phyloP scores from a whole-genome alignment of 1,139 yeast genomes.

The Taphrina confusa region DNA sequence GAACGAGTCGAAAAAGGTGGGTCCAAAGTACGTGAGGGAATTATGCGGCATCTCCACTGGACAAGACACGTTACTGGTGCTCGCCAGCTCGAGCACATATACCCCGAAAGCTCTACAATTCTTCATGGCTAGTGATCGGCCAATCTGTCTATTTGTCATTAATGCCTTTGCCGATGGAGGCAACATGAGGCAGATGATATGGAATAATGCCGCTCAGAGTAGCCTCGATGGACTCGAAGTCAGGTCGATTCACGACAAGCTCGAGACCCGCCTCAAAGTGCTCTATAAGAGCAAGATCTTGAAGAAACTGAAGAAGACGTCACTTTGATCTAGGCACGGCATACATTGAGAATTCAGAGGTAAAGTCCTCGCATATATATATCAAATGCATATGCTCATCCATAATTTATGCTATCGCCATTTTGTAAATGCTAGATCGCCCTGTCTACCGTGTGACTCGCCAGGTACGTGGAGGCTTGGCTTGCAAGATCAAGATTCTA shows the following conservation, averaged over 20 bases:
- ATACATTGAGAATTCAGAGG: too few species aligned
- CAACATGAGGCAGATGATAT: constrained; percentile 36
- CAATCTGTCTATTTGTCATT: constrained; percentile 37
- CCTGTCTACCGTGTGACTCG: constrained; percentile 50
- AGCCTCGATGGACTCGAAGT: constrained; percentile 15
- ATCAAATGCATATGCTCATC: not conserved
- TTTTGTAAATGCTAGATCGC: not conserved
- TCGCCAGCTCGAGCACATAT: constrained; percentile 38
- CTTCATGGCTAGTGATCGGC: constrained; percentile 34
- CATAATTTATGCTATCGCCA: not conserved
- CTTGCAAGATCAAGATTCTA: constrained; percentile 60
- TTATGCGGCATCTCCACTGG: constrained; percentile 38
- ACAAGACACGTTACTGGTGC: constrained; percentile 37
- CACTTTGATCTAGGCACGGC: too few species aligned
- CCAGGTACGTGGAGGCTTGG: constrained; percentile 69
- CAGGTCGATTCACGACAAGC: not conserved
- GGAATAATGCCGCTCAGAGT: constrained; percentile 38
- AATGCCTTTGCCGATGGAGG: constrained; percentile 36
- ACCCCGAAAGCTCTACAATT: constrained; percentile 36
- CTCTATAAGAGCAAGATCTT: not conserved
- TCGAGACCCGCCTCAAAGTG: not conserved
- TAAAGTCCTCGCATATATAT: too few species aligned
- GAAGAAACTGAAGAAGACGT: not conserved
- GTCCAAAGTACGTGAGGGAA: constrained; percentile 38
- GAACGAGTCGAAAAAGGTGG: constrained; percentile 38